Conservation (phyloP, 1,284 basidiomycete genomes). For the Sphaerobolus stellatus region DNA sequence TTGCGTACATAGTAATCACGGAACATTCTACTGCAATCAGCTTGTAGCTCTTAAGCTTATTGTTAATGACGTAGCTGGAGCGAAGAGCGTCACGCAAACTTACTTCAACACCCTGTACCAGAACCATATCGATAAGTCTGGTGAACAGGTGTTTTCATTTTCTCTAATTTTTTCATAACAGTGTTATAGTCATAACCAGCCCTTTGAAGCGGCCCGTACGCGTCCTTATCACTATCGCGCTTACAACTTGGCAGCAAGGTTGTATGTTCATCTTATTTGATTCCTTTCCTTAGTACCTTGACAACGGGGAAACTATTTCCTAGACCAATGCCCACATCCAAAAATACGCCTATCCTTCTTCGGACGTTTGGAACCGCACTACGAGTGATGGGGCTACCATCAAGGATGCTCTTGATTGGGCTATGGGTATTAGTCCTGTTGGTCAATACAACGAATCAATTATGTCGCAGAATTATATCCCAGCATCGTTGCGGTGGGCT, state of each 20-base stretch:
- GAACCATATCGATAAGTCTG: constrained; percentile 49
- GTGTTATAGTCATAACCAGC: constrained; percentile 30
- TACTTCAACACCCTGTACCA: constrained; percentile 49
- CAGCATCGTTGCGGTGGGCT: not conserved
- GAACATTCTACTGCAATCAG: constrained; percentile 50
- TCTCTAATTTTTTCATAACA: constrained; percentile 25
- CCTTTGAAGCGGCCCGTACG: constrained; percentile 57
- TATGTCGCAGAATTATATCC: not conserved
- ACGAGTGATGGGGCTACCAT: constrained; percentile 51
- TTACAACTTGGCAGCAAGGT: constrained; percentile 68
- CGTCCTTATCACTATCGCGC: constrained; percentile 64
- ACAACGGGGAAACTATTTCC: constrained; percentile 8
- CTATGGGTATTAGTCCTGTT: too few relatives aligned
- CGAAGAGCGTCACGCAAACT: constrained; percentile 36
- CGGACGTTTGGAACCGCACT: constrained; percentile 48
- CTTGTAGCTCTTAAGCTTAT: constrained; percentile 49
- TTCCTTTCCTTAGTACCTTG: not conserved
- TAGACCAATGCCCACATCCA: constrained; percentile 58
- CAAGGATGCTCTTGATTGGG: constrained; percentile 55
- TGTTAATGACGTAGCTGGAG: constrained; percentile 42
- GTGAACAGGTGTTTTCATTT: constrained; percentile 45
- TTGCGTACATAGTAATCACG: constrained; percentile 54
- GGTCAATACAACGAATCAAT: too few relatives aligned
- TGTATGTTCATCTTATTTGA: constrained; percentile 36
- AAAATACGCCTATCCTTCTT: constrained; percentile 46